Conservation (phyloP, 306 rosid genomes). For the Begonia masoniana region DNA sequence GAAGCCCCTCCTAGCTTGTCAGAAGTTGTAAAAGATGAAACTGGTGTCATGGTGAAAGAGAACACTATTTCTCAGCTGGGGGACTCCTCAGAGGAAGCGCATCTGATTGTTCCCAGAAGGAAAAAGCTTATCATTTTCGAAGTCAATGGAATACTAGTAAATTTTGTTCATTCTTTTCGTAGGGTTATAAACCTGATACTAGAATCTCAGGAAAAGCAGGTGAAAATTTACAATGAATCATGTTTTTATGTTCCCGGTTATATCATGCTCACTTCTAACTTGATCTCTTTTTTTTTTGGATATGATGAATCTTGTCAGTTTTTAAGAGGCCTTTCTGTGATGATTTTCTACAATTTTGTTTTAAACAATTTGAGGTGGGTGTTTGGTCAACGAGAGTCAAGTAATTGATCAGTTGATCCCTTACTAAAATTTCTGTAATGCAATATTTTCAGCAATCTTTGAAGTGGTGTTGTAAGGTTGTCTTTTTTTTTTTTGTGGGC, state of each 20-base stretch:
- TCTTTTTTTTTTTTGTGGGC: too few relatives aligned
- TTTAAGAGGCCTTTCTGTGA: slow-evolving; percentile 84
- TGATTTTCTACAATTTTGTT: slow-evolving; percentile 68
- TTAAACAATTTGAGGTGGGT: slow-evolving; percentile 72
- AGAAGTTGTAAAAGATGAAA: slow-evolving; percentile 12
- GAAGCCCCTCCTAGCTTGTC: neutral
- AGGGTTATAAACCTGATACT: slow-evolving; percentile 20
- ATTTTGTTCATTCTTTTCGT: slow-evolving; percentile 29
- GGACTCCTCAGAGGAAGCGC: slow-evolving; percentile 4
- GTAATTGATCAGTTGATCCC: too few relatives aligned
- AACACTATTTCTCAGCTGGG: slow-evolving; percentile 11
- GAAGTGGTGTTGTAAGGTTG: too few relatives aligned
- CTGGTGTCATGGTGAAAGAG: slow-evolving; percentile 15
- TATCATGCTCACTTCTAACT: slow-evolving; percentile 13
- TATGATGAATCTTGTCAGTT: slow-evolving; percentile 43
- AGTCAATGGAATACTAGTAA: slow-evolving; percentile 79
- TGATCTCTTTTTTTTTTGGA: neutral
- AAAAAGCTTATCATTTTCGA: slow-evolving; percentile 92
- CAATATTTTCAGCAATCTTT: too few relatives aligned
- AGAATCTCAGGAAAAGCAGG: slow-evolving; percentile 41
- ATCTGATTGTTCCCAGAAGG: slow-evolving; percentile 15
- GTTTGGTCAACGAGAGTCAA: slow-evolving; percentile 97
- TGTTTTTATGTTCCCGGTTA: neutral
- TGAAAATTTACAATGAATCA: slow-evolving; percentile 9
- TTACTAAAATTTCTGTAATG: too few relatives aligned